phyloP scores from a whole-genome alignment of 352 stramenopile species.

The Ophiocytium majus region DNA sequence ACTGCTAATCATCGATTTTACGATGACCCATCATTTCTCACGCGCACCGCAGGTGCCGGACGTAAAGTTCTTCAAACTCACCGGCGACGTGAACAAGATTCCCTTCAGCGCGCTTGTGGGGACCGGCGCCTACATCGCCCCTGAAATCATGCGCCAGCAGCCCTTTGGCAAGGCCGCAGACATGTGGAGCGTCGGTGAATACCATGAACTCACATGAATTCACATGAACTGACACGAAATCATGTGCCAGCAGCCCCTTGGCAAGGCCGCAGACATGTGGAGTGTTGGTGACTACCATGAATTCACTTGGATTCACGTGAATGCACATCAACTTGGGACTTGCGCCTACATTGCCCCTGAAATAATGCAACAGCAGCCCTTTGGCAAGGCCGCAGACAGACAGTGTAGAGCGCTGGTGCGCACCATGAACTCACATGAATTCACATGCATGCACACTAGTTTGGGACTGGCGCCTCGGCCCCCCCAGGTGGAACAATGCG shows the following conservation, averaged over 20 bases:
- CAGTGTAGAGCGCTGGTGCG: constrained; percentile 78
- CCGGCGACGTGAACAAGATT: constrained; percentile 86
- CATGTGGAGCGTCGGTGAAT: constrained; percentile 77
- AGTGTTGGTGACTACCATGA: constrained; percentile 68
- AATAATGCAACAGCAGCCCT: constrained; percentile 78
- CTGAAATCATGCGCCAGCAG: constrained; percentile 79
- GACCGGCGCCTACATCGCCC: constrained; percentile 82
- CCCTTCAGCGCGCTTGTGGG: constrained; percentile 83
- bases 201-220: too few relatives aligned
- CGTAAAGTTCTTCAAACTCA: constrained; percentile 86
- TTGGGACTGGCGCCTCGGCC: too few relatives aligned
- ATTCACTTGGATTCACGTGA: too few relatives aligned
- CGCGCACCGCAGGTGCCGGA: constrained; percentile 66
- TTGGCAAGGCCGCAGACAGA: constrained; percentile 83
- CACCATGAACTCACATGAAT: too few relatives aligned
- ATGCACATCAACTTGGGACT: too few relatives aligned
- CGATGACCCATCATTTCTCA: too few relatives aligned
- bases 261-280: constrained; percentile 85
- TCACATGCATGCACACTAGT: too few relatives aligned
- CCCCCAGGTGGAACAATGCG: constrained; percentile 80
- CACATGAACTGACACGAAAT: too few relatives aligned
- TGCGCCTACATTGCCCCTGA: constrained; percentile 84
- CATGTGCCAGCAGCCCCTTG: constrained; percentile 78
- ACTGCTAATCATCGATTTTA: too few relatives aligned
- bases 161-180: constrained; percentile 84